Evolutionary conservation across 306 rosid species (phyloP).

Genomic region (Vicia villosa): DNA sequence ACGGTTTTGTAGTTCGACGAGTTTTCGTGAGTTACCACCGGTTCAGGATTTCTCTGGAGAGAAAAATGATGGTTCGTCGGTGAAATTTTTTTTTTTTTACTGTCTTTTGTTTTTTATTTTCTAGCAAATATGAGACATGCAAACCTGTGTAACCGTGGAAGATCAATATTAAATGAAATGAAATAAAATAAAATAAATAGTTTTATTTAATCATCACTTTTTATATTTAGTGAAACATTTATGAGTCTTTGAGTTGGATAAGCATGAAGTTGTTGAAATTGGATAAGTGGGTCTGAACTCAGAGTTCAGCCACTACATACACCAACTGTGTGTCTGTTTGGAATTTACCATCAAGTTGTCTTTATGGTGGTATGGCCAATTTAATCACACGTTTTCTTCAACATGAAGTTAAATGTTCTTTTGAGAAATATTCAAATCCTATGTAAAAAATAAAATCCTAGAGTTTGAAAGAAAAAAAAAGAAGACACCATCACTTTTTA

Average conservation of each 20-base stretch:
- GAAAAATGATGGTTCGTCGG: slow-evolving; percentile 84
- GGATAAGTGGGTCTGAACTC: too few relatives aligned
- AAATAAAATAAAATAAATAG: slow-evolving; percentile 23
- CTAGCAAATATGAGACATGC: slow-evolving; percentile 28
- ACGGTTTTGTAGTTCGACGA: slow-evolving; percentile 50
- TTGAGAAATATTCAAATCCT: too few relatives aligned
- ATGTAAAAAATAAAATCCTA: too few relatives aligned
- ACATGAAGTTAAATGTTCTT: too few relatives aligned
- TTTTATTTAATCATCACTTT: not conserved
- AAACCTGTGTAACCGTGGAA: slow-evolving; percentile 42
- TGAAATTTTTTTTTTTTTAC: slow-evolving; percentile 34
- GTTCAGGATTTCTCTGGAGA: slow-evolving; percentile 74
- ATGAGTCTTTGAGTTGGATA: not conserved
- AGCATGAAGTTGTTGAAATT: slow-evolving; percentile 1
- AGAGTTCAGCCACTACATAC: too few relatives aligned
- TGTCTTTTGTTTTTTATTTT: not conserved
- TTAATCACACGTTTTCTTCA: too few relatives aligned
- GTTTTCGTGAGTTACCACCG: slow-evolving; percentile 69
- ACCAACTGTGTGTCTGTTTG: too few relatives aligned
- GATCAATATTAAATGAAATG: slow-evolving; percentile 42
- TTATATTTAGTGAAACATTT: not conserved
- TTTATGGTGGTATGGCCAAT: too few relatives aligned
- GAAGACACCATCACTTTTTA: too few relatives aligned
- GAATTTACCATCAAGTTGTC: too few relatives aligned
- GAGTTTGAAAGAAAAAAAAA: too few relatives aligned